Base-by-base conservation (phyloP, 1,284 basidiomycete species). In the Puccinia brachypodii region DNA sequence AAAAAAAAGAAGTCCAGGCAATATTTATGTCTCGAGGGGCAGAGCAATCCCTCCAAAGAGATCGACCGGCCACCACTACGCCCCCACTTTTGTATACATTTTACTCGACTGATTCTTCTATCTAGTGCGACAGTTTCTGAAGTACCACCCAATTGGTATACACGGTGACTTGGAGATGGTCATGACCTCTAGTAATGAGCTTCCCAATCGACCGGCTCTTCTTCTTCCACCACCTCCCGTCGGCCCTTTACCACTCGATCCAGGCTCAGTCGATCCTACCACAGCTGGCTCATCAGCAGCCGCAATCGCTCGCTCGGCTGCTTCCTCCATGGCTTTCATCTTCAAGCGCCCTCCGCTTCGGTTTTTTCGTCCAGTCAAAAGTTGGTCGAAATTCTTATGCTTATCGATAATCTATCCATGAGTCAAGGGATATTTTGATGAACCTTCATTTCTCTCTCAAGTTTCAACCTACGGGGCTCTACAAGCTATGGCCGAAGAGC, bases 291-390 rank as follows among this genome's bases (percentile, higher is more conserved):
- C 56, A n/a, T 66, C 76, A 3, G 60, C 60, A 16, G 76, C 60
- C 16, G 76, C 60, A 11, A 47, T 77, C 40, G 76, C 76, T n/a
- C 58, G 76, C 6, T 77, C 76, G 2, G 53, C 42, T 28, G 76
- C 60, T 31, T 66, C 76, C 31, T 77, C 76, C 42, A 31, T 77
- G 58, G 64, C 76, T 50, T 77, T 62, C 44, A 62, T 77, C 25
- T 77, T 77, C 64, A 77, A 77, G 50, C 58, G 76, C 9, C 76
- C 76, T 31, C 76, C 76, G n/a, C 56, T 77, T 64, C 53, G 64
- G 28, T 77, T 77, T 44, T 77, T 77, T 50, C 76, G 76, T 66
- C 76, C 76, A 19, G 76, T 77, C 60, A 77, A 77, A 36, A 77
- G 76, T 77, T 25, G 28, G 58, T 64, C 6, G 1, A 8, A 47